Evolutionary conservation across 352 stramenopile genomes (phyloP), one percentile per base, ranked within the genome.

Genomic region (Phytophthora multivora): DNA sequence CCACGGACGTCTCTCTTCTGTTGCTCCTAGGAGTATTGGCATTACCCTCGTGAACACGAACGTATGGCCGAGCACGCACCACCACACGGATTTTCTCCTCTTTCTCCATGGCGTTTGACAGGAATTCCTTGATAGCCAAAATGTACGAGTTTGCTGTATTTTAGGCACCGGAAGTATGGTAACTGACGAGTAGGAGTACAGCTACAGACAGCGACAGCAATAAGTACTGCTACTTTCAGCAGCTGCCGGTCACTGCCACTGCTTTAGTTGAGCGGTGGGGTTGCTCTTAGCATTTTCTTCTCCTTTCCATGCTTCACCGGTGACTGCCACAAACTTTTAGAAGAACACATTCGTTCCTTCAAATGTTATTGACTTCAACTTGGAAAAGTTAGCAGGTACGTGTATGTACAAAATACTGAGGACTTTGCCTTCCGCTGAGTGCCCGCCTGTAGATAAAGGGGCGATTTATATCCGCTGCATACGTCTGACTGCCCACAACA

Each of bases 21-120:
- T 15, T 56, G 38, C 23, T 48, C 25, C 16, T 63, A 3, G 18
- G 9, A 7, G 35, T 40, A 8, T 16, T 68, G 38, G 21, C 30
- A 5, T 23, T 63, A 30, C 30, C 35, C 31, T 26, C 15, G 31
- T 6, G 7, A 15, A 3, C 15, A 31, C n/a, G 35, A 1, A 49
- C 10, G 5, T 64, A 65, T 2, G 83, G 83, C 30, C 83, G 78
- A 38, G 80, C 77, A 15, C 83, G 80, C n/a, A 92, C 66, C 6
- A 73, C 83, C 0, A 92, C 80, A 9, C 72, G 83, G 46, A 92
- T 88, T 41, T 80, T 76, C 59, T 92, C 80, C 48, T 89, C 78
- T 18, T 82, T 77, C 35, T 82, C 70, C 75, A 84, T 84, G 13
- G 28, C 8, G 26, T 45, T 12, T 12, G 21, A 9, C 28, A 8